Evolutionary conservation across 1,139 yeast species (phyloP), one percentile per base, ranked within the genome.

Genomic region (Pichia sp.): DNA sequence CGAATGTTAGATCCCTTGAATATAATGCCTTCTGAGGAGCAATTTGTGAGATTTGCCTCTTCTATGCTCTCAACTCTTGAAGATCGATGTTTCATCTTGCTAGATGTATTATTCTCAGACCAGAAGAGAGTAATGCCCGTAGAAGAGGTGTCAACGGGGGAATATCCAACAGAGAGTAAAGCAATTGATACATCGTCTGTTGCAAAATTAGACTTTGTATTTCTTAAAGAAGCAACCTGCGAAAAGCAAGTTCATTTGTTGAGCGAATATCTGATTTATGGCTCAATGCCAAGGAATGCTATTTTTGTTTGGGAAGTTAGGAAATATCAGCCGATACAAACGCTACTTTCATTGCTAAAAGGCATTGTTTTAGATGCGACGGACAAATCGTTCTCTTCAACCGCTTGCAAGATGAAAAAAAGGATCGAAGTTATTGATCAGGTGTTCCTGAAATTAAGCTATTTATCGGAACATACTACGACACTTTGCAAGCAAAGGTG

Each of bases 321-420:
- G 40, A 63, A 62, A 42, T 63, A 56, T 49, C 66, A 63, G 40
- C 66, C 66, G 8, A 62, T 63, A 29, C 65, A 63, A 42, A 55
- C 61, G 2, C 36, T 63, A 4, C 32, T 62, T n/a, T 49, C 59
- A 26, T 51, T 63, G 29, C 48, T 63, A 41, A 50, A 54, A 38
- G 57, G 57, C 16, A 23, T 62, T 19, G 45, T 62, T 10, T 40
- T 47, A 2, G 57, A 60, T 32, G 54, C 56, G 5, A 52, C 56
- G 34, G 49, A 55, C 23, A 23, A 19, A 19, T 8, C 48, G 42
- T 15, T 36, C 15, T 8, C 42, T n/a, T 8, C 41, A 5, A 19
- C 19, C 48, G 30, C 40, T n/a, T 26, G 31, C 41, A 42, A 32
- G 53, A 31, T 45, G 38, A 44, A n/a, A 38, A 38, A 26, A n/a